Evolutionary conservation across 352 stramenopile genomes (phyloP), one percentile per base, ranked within the genome.

Genomic region (Globisporangium emineosum): DNA sequence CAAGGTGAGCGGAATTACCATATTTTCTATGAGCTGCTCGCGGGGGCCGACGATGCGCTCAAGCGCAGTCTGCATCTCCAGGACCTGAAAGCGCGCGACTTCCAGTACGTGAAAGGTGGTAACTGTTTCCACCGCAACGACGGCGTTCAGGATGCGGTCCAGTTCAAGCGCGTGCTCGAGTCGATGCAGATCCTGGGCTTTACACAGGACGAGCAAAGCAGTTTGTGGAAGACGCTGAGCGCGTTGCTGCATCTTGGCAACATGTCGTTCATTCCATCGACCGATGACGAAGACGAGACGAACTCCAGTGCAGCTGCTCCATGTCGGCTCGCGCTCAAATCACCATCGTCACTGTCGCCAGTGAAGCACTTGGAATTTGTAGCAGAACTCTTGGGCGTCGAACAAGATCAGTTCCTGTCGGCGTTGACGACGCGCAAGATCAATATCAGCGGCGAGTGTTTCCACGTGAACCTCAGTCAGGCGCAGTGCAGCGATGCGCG

Each of bases 201-300:
- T 64, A 77, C 79, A 6, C 29, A 68, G 9, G 64, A 75, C 1
- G 87, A 95, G 59, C 81, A 90, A 64, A 54, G 60, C 9, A 71
- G 75, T 17, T 86, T 93, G 15, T 93, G 87, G 74, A 79, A 83
- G 57, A 77, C 89, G 3, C 51, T 92, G 43, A 87, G 80, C 40
- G 89, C 81, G 6, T 40, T 96, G 23, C 65, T 97, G 4, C 88
- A 96, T 64, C 71, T 97, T 1, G 89, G 89, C n/a, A 96, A 96
- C 35, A 68, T 93, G 6, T 43, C 67, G 5, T 94, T 95, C 61
- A 71, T 86, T 32, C 69, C 86, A 0, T 76, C 83, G 5, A 78
- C 59, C n/a, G 76, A 84, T 23, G 72, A 91, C 43, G 77, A 89
- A 53, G 68, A 75, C 32, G 75, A 78, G 35, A 72, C 71, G 21